These are phyloP conservation scores for Elongisporangium anandrum DNA, from an alignment of 352 stramenopile genomes.

Conservation along the genomic window DNA sequence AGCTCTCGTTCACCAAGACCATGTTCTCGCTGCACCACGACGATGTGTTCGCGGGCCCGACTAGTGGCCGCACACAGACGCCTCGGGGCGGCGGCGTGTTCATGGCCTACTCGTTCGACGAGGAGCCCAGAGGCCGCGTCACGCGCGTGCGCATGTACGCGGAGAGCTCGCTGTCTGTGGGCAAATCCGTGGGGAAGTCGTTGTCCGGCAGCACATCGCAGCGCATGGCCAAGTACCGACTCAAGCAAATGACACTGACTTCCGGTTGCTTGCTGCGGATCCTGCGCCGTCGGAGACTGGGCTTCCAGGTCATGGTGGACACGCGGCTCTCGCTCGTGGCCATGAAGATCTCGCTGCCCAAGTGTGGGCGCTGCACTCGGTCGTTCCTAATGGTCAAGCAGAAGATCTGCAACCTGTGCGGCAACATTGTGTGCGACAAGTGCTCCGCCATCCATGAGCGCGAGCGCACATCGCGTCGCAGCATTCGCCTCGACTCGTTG, in stretches of 20 bases:
- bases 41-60: constrained; percentile 13
- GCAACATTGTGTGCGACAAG: constrained; percentile 41
- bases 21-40: constrained; percentile 20
- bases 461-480: constrained; percentile 7
- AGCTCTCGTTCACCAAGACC: constrained; percentile 13
- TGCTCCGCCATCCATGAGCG: constrained; percentile 32
- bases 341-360: constrained; percentile 10
- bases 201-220: constrained; percentile 9
- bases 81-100: constrained; percentile 29
- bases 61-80: constrained; percentile 9
- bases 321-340: constrained; percentile 7
- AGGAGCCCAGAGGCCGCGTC: constrained; percentile 6
- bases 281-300: constrained; percentile 36
- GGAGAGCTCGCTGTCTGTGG: background rate
- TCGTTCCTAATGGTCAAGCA: constrained; percentile 22
- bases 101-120: constrained; percentile 18
- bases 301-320: constrained; percentile 32
- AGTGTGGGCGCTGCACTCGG: constrained; percentile 35
- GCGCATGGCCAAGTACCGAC: constrained; percentile 14
- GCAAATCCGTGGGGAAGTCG: constrained; percentile 1
- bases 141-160: constrained; percentile 31
- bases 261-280: constrained; percentile 24
- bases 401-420: constrained; percentile 44
- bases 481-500: constrained; percentile 9
- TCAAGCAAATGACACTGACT: constrained; percentile 21